A percentile compares a stretch with the other conserved stretches of the same genome.
Conservation (phyloP, 73 alveolate genomes). For the Tetrahymena elliotti region DNA sequence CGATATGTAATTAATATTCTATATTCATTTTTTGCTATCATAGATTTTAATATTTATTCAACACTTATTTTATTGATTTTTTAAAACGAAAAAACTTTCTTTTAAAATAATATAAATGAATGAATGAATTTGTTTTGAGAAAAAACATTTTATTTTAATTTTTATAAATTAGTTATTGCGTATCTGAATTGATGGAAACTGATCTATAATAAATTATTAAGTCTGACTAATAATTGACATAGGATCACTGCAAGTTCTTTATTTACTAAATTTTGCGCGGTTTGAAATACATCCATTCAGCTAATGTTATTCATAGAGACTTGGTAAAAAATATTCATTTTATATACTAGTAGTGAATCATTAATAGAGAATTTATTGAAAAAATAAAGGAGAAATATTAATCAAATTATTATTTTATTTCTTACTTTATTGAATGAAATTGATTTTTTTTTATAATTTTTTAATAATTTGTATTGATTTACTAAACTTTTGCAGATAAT, state of each 20-base stretch:
- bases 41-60: background rate
- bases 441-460: no score
- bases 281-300: constrained; percentile 84
- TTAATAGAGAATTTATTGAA: background rate
- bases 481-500: no score
- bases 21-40: no score
- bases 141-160: no score
- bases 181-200: constrained; percentile 96
- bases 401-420: no score
- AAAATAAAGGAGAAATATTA: background rate
- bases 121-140: no score
- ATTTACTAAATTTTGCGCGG: constrained; percentile 89
- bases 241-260: constrained; percentile 92
- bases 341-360: background rate
- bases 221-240: constrained; percentile 83
- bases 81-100: no score
- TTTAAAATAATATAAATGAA: no score
- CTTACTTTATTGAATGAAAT: no score
- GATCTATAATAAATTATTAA: constrained; percentile 86
- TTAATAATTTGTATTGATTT: no score
- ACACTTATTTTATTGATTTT: no score
- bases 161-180: constrained; percentile 47
- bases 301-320: constrained; percentile 86
- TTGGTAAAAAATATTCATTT: constrained; percentile 25
- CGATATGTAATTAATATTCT: constrained; percentile 52